A percentile compares a stretch with the other conserved stretches of the same genome.
Conservation (phyloP, 2,329 filamentous ascomycete species). For the Aphanocladium album region DNA sequence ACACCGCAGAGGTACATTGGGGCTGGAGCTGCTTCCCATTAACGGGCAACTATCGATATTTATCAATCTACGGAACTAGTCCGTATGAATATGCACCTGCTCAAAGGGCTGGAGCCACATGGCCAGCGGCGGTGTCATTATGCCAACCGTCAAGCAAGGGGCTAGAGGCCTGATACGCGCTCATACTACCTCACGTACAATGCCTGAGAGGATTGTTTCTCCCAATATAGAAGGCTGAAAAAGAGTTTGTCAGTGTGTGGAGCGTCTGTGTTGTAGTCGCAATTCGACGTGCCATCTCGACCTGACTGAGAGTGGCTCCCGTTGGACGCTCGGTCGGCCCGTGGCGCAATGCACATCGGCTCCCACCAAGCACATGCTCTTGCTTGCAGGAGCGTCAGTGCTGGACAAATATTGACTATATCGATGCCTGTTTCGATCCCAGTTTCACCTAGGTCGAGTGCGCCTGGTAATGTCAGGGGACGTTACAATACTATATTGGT, state of each 20-base stretch:
- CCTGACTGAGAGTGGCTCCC: background rate
- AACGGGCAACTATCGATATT: background rate
- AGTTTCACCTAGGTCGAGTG: background rate
- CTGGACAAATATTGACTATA: background rate
- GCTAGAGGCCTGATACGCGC: background rate
- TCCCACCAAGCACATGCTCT: background rate
- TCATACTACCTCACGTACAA: background rate
- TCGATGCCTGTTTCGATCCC: background rate
- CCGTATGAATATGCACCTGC: background rate
- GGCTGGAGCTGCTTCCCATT: background rate
- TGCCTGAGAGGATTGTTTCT: background rate
- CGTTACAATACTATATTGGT: constrained; percentile 4
- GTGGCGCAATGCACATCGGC: background rate
- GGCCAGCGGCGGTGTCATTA: background rate
- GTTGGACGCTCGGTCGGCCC: background rate
- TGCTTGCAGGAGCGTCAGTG: background rate
- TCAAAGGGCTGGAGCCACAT: background rate
- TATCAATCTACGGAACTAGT: background rate
- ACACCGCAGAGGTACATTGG: background rate
- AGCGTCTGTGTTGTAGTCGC: constrained; percentile 3
- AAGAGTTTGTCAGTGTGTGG: constrained; percentile 1
- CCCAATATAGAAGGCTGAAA: background rate
- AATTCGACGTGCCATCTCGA: background rate
- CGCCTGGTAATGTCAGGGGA: background rate
- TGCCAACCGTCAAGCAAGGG: background rate